Evolutionary conservation across 495 filamentous ascomycete genomes (phyloP), one percentile per base, ranked within the genome.

Genomic region (Apiosordaria backusii): DNA sequence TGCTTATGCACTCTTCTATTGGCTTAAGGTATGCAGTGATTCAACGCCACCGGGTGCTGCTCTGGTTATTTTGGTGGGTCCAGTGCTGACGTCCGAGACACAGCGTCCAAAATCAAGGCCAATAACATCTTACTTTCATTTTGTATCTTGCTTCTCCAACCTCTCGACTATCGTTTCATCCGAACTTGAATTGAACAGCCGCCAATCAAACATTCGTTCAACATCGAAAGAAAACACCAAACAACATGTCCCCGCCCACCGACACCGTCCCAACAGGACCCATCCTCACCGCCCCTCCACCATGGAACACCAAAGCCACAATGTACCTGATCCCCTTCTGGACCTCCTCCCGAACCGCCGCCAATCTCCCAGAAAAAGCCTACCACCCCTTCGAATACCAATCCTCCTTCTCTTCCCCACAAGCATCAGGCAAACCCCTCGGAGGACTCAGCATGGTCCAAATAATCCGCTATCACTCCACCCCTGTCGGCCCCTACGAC

Each of bases 401-500:
- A 13, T 77, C 78, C 5, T 4, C 66, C 3, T 76, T 73, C 27
- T 75, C 77, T 22, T 64, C 76, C 5, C 26, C 66, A 6, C 65
- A 66, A 53, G 68, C 68, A 16, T 45, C 35, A 45, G 78, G 77
- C 3, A 68, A 73, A 24, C 76, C 80, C 26, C 64, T 72, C 25
- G 82, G 83, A 21, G 81, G 83, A 7, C 64, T 84, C 9, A 74
- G 78, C 59, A 77, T 80, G 64, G 69, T 83, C 24, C 80, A 82
- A 70, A 71, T 84, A 27, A 72, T 85, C 18, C 73, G 82, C 19
- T 85, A 86, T 69, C 71, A 69, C 9, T 78, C 82, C 21, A 81
- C 77, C 19, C 82, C 83, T 4, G 80, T 82, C 13, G 83, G 83
- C 1, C 66, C 81, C 0, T 85, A 85, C 63, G 83, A 85, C 69